Evolutionary conservation across 345 rosid species (phyloP).

Genomic region (Alliaria petiolata): DNA sequence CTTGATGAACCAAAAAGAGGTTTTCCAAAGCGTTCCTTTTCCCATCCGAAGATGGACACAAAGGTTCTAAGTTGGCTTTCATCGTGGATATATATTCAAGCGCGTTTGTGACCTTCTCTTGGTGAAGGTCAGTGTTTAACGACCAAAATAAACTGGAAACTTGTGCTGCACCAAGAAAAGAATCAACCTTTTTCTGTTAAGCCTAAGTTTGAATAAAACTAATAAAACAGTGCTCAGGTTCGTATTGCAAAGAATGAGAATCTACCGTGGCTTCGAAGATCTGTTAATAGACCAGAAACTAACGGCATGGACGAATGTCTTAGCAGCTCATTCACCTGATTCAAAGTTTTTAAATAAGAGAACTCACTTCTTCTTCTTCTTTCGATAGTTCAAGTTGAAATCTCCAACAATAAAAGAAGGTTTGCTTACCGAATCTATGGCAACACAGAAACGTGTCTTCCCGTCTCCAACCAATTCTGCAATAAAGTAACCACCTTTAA

Average conservation of each 20-base stretch:
- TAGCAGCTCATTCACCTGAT: constrained; percentile 67
- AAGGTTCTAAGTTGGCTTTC: constrained; percentile 61
- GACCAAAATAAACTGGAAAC: constrained; percentile 69
- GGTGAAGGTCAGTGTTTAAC: constrained; percentile 75
- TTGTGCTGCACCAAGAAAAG: constrained; percentile 44
- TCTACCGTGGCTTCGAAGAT: constrained; percentile 78
- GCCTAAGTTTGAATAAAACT: neutral
- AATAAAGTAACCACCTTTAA: constrained; percentile 13
- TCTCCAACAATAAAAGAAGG: neutral
- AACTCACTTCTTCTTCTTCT: neutral
- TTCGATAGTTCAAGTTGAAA: neutral
- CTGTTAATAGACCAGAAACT: constrained; percentile 59
- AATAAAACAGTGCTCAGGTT: neutral
- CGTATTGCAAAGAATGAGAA: neutral
- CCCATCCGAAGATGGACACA: constrained; percentile 38
- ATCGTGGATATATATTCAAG: constrained; percentile 78
- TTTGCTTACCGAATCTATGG: constrained; percentile 70
- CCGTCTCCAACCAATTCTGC: constrained; percentile 63
- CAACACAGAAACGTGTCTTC: constrained; percentile 62
- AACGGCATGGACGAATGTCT: constrained; percentile 59
- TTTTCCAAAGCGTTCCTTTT: constrained; percentile 44
- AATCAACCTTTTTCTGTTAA: neutral
- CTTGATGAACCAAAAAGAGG: constrained; percentile 44
- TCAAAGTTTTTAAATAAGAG: neutral
- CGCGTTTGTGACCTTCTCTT: constrained; percentile 48